Evolutionary conservation across 257 asterid genomes (phyloP).

Genomic region (Eucommia ulmoides): DNA sequence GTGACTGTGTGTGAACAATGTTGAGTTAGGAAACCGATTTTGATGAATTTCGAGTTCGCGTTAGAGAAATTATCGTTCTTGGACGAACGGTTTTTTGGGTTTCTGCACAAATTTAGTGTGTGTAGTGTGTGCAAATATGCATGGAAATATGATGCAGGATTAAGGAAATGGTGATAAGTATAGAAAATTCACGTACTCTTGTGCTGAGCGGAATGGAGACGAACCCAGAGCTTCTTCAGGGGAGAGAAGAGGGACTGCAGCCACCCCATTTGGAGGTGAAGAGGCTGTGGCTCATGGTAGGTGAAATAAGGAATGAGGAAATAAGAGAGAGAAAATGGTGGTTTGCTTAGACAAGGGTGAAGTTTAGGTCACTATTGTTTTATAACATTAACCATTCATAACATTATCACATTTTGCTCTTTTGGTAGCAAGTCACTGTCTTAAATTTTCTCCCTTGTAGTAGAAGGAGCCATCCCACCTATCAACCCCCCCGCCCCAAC

Average conservation of each 20-base stretch:
- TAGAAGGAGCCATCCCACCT: conserved; percentile 38
- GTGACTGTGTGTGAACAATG: no score
- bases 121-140: no score
- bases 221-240: conserved; percentile 77
- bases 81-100: no score
- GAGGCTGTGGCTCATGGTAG: conserved; percentile 34
- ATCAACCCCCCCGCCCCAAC: no score
- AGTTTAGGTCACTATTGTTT: conserved; percentile 48
- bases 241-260: conserved; percentile 89
- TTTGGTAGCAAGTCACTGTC: conserved; percentile 50
- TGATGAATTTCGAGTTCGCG: no score
- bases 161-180: no score
- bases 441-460: conserved; percentile 25
- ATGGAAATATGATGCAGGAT: no score
- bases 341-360: conserved; percentile 84
- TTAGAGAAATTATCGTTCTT: no score
- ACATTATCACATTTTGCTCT: conserved; percentile 19
- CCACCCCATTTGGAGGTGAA: conserved; percentile 71
- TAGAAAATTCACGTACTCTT: conserved; percentile 83
- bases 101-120: no score
- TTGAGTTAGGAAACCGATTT: no score
- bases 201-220: conserved; percentile 53
- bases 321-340: conserved; percentile 27
- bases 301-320: conserved; percentile 14
- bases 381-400: conserved; percentile 30